Percentiles rank a stretch among this genome's conserved stretches.
Conservation (phyloP, 1,139 yeast genomes). For the Pichia sp. region DNA sequence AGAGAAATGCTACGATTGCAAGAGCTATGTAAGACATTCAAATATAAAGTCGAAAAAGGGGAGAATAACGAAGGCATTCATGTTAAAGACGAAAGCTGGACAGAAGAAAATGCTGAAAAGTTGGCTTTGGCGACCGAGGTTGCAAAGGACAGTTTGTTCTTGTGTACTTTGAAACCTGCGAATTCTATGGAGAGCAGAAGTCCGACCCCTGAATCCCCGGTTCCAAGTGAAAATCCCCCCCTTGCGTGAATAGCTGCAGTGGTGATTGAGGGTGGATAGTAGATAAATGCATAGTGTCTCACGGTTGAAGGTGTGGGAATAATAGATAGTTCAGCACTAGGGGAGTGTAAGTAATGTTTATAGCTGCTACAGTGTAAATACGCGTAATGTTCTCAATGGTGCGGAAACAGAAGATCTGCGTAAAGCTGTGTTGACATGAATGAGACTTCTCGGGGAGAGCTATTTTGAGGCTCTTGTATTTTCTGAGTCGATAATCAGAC, state of each 20-base stretch:
- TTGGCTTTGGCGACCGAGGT: slow-evolving; percentile 40
- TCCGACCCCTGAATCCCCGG: background rate
- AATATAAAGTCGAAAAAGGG: slow-evolving; percentile 38
- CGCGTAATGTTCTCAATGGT: background rate
- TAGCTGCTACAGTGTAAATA: background rate
- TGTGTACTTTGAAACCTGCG: slow-evolving; percentile 39
- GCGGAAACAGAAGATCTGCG: background rate
- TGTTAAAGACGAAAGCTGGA: slow-evolving; percentile 38
- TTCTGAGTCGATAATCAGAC: background rate
- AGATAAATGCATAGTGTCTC: no score
- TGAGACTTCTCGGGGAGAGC: background rate
- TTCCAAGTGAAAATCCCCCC: background rate
- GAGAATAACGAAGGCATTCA: slow-evolving; percentile 28
- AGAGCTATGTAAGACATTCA: slow-evolving; percentile 38
- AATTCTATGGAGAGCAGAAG: background rate
- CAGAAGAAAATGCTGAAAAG: slow-evolving; percentile 51
- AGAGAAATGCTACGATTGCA: slow-evolving; percentile 49
- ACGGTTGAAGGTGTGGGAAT: background rate
- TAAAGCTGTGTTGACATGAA: background rate
- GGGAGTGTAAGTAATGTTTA: background rate
- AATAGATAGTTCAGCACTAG: background rate
- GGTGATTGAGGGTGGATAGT: no score
- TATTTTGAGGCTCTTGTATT: background rate
- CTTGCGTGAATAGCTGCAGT: background rate
- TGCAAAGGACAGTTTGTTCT: slow-evolving; percentile 57